Conservation (phyloP, 2,329 filamentous ascomycete genomes). For the Talaromyces sp. region DNA sequence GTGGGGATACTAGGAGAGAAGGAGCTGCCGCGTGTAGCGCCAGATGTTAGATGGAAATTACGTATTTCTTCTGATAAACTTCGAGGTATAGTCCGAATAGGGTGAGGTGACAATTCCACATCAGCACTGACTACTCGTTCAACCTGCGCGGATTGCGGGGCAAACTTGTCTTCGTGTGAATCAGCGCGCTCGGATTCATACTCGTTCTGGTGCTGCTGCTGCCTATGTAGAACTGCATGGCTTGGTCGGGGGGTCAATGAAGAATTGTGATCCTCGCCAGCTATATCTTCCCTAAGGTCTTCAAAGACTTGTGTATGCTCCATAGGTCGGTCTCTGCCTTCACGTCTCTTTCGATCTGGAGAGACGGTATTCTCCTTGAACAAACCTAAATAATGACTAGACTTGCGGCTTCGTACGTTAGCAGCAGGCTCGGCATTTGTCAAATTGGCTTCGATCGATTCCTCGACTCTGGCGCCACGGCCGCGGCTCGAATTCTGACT, state of each 20-base stretch:
- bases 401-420: slow-evolving; percentile 58
- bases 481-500: slow-evolving; percentile 40
- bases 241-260: slow-evolving; percentile 9
- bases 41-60: slow-evolving; percentile 50
- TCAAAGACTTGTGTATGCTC: slow-evolving; percentile 30
- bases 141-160: neutral
- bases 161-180: neutral
- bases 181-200: slow-evolving; percentile 2
- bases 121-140: slow-evolving; percentile 7
- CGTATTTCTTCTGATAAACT: slow-evolving; percentile 54
- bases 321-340: slow-evolving; percentile 39
- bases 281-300: slow-evolving; percentile 12
- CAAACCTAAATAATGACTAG: slow-evolving; percentile 60
- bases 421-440: slow-evolving; percentile 51
- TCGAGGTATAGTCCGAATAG: slow-evolving; percentile 40
- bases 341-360: slow-evolving; percentile 48
- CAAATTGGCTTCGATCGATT: slow-evolving; percentile 59
- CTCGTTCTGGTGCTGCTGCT: slow-evolving; percentile 17
- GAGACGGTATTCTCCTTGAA: slow-evolving; percentile 59
- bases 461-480: slow-evolving; percentile 50
- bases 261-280: slow-evolving; percentile 1
- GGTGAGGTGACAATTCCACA: slow-evolving; percentile 23
- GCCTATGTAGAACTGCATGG: slow-evolving; percentile 17
- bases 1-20: slow-evolving; percentile 40
- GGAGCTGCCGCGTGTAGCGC: slow-evolving; percentile 41